Conservation (phyloP, 176 grass and related monocot genomes). For the Neostapfia colusana region DNA sequence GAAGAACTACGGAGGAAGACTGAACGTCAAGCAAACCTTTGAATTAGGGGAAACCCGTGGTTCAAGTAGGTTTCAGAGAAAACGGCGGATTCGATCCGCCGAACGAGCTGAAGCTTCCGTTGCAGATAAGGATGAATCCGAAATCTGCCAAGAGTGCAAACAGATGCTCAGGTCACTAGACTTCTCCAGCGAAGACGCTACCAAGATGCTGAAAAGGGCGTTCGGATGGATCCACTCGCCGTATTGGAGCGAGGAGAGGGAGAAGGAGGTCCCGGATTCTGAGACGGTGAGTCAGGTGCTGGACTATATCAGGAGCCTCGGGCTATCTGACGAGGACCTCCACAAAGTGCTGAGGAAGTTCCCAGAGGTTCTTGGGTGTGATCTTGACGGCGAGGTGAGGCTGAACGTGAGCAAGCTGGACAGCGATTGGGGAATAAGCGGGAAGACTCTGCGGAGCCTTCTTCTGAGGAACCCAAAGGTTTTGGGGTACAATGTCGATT, state of each 20-base stretch:
- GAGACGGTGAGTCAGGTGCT: constrained; percentile 47
- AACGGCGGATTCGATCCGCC: constrained; percentile 43
- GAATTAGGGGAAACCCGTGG: not conserved
- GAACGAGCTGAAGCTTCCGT: constrained; percentile 46
- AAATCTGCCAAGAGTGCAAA: constrained; percentile 40
- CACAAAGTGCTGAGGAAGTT: constrained; percentile 90
- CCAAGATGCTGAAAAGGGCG: constrained; percentile 76
- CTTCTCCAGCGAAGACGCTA: constrained; percentile 58
- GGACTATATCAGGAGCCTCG: constrained; percentile 61
- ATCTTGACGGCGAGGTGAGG: constrained; percentile 67
- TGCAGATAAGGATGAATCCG: constrained; percentile 33
- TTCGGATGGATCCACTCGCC: constrained; percentile 88
- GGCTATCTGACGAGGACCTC: constrained; percentile 70
- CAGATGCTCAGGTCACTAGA: constrained; percentile 48
- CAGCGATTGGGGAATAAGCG: constrained; percentile 85
- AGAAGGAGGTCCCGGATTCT: constrained; percentile 49
- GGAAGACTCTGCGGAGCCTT: constrained; percentile 69
- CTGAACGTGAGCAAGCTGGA: constrained; percentile 70
- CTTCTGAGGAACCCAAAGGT: constrained; percentile 89
- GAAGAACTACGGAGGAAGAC: constrained; percentile 34
- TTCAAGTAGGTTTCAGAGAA: not conserved
- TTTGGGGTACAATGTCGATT: constrained; percentile 87
- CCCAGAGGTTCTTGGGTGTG: constrained; percentile 87
- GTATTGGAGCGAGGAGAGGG: constrained; percentile 84
- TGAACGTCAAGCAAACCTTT: constrained; percentile 15